Base-by-base conservation (phyloP, 75 land plant genomes). In the Pinus taeda region DNA sequence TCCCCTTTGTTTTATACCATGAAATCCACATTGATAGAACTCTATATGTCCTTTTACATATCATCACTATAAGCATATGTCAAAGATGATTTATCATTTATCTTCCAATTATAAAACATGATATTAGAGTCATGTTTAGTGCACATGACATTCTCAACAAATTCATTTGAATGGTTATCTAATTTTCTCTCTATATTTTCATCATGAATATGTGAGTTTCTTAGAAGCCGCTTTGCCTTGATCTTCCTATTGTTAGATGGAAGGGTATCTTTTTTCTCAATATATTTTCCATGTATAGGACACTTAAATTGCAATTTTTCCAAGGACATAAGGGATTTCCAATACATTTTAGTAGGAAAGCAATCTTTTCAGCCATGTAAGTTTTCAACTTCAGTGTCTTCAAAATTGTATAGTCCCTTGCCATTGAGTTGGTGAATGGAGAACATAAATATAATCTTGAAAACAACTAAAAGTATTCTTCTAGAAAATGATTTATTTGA, bases 391-490 rank as follows among this genome's bases (percentile, higher is more conserved):
- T 80, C 83, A 15, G 58, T 30, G 59, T 73, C 83, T 59, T 60
- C 60, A 59, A 84, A 75, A 21, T 81, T 59, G 72, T 75, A 80
- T 1, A 90, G 74, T 79, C 85, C 90, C 57, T 85, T 86, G 1
- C 89, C 90, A 58, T 92, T 88, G 21, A 92, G 81, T 26, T 84
- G 82, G 2, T 89, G 86, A 59, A 86, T 74, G 65, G 92, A 86
- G 73, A 92, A 97, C 22, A 78, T 64, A 20, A 89, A 80, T 66
- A 91, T 88, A 77, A 74, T 86, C 26, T 57, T 84, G 76, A 91
- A 92, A 63, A 94, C 91, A 4, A 79, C 87, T 59, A 80, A 78
- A 75, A 89, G 85, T 15, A 93, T 90, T n/a, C 90, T 90, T 37
- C 78, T 70, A 33, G 86, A 77, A 73, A 85, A 76, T 63, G 90